Base-by-base conservation (phyloP, 495 filamentous ascomycete species). In the Cercophora sp. region DNA sequence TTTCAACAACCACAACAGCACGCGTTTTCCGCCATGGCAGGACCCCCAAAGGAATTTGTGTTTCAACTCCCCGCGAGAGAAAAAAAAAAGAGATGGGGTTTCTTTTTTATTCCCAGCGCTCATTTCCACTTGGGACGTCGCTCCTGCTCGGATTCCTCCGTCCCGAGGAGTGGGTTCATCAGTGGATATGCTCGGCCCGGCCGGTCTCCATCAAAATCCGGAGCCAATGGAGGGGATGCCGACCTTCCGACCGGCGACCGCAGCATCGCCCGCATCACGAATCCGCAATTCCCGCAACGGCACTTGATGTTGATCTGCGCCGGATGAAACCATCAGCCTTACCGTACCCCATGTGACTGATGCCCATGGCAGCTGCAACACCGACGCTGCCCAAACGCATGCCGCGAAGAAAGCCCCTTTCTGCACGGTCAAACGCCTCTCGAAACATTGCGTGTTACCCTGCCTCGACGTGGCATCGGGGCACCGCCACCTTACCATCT, bases 211-310 rank as follows among this genome's bases (percentile, higher is more conserved):
- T 11, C 40, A 2, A 22, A 13, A 24, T 18, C 35, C 8, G 15
- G 16, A 43, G 15, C 44, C 44, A 47, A 47, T 47, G 6, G 44
- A 47, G 44, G 44, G 2, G 26, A 34, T 29, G 44, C 44, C 44
- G 44, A 47, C 27, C n/a, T n/a, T n/a, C n/a, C n/a, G n/a, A n/a
- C n/a, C n/a, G n/a, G n/a, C n/a, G n/a, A n/a, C n/a, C n/a, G n/a
- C n/a, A n/a, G n/a, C n/a, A n/a, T n/a, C n/a, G 1, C 8, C 44
- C 20, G 25, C 44, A 32, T 47, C 26, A 26, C 44, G 44, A 25
- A 46, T 27, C 11, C 23, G 37, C 37, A 18, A 41, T 41, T 18
- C 4, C 4, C 37, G 15, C 37, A 43, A 43, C 19, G 23, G 23
- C 18, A 9, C 40, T 16, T 47, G 26, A 19, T 31, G 3, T 16